phyloP scores from a whole-genome alignment of 78 protist species.

The Mastigamoeba balamuthi region DNA sequence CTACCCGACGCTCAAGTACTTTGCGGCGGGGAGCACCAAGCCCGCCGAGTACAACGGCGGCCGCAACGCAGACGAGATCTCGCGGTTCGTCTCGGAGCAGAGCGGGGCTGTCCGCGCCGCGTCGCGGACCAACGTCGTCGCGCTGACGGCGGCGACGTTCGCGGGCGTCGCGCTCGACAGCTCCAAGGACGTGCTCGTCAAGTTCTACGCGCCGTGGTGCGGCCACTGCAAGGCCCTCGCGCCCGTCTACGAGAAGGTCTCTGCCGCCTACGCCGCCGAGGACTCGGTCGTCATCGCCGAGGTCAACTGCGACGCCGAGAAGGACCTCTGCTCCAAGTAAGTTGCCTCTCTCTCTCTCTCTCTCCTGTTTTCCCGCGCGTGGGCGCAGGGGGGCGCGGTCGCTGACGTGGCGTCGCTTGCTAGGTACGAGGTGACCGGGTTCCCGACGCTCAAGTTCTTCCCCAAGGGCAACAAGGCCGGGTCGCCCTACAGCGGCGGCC shows the following conservation, averaged over 20 bases:
- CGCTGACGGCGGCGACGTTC: slow-evolving; percentile 49
- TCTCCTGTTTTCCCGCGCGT: neutral
- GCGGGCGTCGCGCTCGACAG: slow-evolving; percentile 34
- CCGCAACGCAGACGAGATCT: slow-evolving; percentile 54
- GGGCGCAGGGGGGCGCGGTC: neutral
- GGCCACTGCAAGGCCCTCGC: slow-evolving; percentile 82
- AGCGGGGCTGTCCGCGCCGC: slow-evolving; percentile 12
- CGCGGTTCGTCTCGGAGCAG: slow-evolving; percentile 42
- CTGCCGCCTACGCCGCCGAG: slow-evolving; percentile 33
- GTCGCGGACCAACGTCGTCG: slow-evolving; percentile 46
- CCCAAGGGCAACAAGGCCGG: slow-evolving; percentile 49
- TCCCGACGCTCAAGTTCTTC: slow-evolving; percentile 87
- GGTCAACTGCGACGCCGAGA: slow-evolving; percentile 59
- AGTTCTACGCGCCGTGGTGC: slow-evolving; percentile 83
- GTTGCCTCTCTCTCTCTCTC: neutral
- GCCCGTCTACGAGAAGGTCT: slow-evolving; percentile 61
- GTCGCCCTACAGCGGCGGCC: slow-evolving; percentile 50
- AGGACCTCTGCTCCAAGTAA: slow-evolving; percentile 31
- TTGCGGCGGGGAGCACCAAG: slow-evolving; percentile 45
- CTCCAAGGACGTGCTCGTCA: slow-evolving; percentile 52
- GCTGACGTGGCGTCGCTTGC: neutral
- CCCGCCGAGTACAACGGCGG: slow-evolving; percentile 41
- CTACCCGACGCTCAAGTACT: slow-evolving; percentile 80
- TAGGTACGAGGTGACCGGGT: slow-evolving; percentile 67
- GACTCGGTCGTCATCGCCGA: slow-evolving; percentile 51